These are phyloP conservation scores for Pseudopyricularia javanii DNA, from an alignment of 2,329 filamentous ascomycete genomes.

Conservation along the genomic window DNA sequence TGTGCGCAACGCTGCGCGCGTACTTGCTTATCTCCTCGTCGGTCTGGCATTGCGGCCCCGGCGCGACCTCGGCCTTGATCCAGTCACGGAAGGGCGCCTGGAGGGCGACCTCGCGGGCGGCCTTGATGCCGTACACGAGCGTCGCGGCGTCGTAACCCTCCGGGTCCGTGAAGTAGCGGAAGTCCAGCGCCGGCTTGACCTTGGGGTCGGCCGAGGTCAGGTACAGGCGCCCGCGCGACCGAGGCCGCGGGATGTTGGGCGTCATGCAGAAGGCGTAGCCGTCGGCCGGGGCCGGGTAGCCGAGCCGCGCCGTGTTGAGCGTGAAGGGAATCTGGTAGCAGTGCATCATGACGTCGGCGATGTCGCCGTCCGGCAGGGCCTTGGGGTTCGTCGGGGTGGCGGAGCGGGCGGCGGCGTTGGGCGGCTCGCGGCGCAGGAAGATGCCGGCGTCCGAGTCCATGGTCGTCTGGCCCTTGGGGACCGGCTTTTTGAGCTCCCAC, in stretches of 20 bases:
- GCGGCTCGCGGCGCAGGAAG: constrained; percentile 67
- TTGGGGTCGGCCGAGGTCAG: constrained; percentile 62
- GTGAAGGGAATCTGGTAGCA: constrained; percentile 93
- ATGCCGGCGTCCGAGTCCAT: constrained; percentile 87
- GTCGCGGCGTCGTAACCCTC: constrained; percentile 78
- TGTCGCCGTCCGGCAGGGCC: constrained; percentile 52
- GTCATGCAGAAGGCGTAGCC: constrained; percentile 89
- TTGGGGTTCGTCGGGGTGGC: constrained; percentile 33
- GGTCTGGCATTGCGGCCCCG: constrained; percentile 58
- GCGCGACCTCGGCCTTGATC: constrained; percentile 73
- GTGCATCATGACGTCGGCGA: constrained; percentile 89
- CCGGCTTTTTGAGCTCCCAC: constrained; percentile 70
- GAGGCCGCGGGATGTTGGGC: constrained; percentile 76
- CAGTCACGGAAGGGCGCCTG: constrained; percentile 69
- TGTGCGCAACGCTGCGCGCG: constrained; percentile 69
- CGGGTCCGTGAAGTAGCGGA: constrained; percentile 80
- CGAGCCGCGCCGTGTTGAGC: constrained; percentile 71
- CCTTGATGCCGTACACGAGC: constrained; percentile 64
- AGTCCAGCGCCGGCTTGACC: constrained; percentile 74
- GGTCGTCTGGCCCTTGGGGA: constrained; percentile 67
- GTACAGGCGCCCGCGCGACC: constrained; percentile 66
- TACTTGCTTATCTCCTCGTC: constrained; percentile 73
- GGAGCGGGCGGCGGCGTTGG: constrained; percentile 53
- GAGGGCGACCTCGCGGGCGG: constrained; percentile 64
- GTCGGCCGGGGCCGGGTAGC: constrained; percentile 40